Evolutionary conservation across 1,284 basidiomycete species (phyloP), one percentile per base, ranked within the genome.

Genomic region (Lignosus rhinocerotis): DNA sequence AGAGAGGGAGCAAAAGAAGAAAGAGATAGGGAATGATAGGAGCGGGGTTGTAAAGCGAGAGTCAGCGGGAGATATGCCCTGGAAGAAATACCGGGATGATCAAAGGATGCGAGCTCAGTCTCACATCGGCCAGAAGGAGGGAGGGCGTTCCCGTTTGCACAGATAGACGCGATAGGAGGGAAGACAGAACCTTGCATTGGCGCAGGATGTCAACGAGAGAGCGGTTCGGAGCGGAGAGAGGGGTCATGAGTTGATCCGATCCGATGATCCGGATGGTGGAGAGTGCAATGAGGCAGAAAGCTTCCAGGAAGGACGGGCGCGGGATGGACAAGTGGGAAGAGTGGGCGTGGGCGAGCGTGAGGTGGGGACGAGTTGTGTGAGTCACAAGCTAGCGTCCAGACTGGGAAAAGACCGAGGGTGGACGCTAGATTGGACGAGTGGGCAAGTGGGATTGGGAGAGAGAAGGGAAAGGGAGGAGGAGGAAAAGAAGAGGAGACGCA

Each of bases 161-260:
- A 25, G 25, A 25, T 25, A 38, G 36, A 6, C 36, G 36, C 36
- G 36, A 25, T 25, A 25, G 25, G 36, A 46, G 11, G 49, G 25
- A 42, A 42, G 38, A 48, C 16, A 6, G 21, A 45, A 45, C 43
- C 43, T 45, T 30, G 21, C 1, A 6, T 3, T 11, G 43, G 11
- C 11, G 10, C 41, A 25, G 55, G 48, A 21, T 39, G 19, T 31
- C 33, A 32, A 21, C 7, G 49, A 36, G 31, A 36, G 21, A 25
- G 21, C 10, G 41, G 41, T 10, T 17, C 16, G 19, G 21, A 10
- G 19, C 10, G 43, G 45, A 33, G 51, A 38, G 36, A 5, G 9
- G 1, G 62, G 57, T 64, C 59, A 59, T 61, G 62, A 38, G 59
- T 46, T 64, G 59, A 64, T 64, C 62, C 52, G 62, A 51, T 55